phyloP scores from a whole-genome alignment of 2,329 filamentous ascomycete species.

The Mycocentrospora acerina region DNA sequence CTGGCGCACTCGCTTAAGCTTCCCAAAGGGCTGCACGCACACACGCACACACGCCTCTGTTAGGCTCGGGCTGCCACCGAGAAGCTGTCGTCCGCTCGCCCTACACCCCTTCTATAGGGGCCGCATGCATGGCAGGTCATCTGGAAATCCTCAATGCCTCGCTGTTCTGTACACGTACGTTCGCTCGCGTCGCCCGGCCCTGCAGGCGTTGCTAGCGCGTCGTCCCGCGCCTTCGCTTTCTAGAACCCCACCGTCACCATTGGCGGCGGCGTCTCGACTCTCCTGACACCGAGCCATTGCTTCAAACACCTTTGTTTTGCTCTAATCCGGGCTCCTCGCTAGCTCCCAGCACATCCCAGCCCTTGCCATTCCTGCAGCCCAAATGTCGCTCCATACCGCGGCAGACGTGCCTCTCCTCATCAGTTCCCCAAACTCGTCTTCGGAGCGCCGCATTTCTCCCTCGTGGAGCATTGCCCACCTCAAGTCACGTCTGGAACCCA shows the following conservation, averaged over 20 bases:
- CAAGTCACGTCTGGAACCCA: conserved; percentile 84
- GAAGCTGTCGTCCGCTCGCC: conserved; percentile 2
- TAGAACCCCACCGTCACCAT: conserved; percentile 5
- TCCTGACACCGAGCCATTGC: conserved; percentile 11
- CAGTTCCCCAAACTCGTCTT: conserved; percentile 73
- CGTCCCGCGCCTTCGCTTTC: conserved; percentile 2
- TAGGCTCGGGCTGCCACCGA: no score
- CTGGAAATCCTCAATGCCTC: conserved; percentile 10
- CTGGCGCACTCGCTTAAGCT: conserved; percentile 25
- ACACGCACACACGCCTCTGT: conserved; percentile 4
- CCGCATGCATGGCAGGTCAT: conserved; percentile 17
- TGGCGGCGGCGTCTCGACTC: conserved; percentile 8
- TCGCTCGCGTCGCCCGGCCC: conserved; percentile 5
- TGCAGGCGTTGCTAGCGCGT: conserved; percentile 2
- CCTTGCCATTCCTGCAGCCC: conserved; percentile 6
- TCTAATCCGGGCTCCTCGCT: conserved; percentile 12
- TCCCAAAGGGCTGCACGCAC: conserved; percentile 5
- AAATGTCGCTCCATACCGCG: conserved; percentile 50
- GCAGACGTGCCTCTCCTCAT: conserved; percentile 76
- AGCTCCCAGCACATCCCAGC: conserved; percentile 5
- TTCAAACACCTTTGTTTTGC: conserved; percentile 8
- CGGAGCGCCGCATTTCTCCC: conserved; percentile 88
- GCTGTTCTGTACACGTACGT: conserved; percentile 1
- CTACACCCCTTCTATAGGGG: conserved; percentile 11
- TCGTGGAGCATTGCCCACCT: conserved; percentile 86